Base-by-base conservation (phyloP, 2,329 filamentous ascomycete species). In the Hypoxylon rubiginosum region DNA sequence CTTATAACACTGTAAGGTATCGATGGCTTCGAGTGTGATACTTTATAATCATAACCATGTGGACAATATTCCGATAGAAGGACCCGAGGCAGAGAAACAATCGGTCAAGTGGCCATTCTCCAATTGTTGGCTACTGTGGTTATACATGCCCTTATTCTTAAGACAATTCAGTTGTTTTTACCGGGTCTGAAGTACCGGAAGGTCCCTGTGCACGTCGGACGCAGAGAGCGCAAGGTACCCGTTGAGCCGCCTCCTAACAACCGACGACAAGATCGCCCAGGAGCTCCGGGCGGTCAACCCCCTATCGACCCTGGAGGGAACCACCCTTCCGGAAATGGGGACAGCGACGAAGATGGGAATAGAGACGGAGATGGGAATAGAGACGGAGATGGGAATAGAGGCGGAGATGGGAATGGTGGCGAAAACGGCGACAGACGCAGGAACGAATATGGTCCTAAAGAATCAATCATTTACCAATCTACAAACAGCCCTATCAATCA, bases 201-300 rank as follows among this genome's bases (percentile, higher is more conserved):
- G 15, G 3, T 2, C 15, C 36, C 36, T 8, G 36, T 41, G 13
- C 13, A 41, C 8, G 36, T 41, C 36, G 17, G n/a, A n/a, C n/a
- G n/a, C 4, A 15, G 17, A 5, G 9, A 46, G 3, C 43, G 9
- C 7, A 24, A 4, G 13, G 43, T 17, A 21, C 5, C 4, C 43
- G 43, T 17, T 24, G 43, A 46, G 43, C 43, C 43, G 17, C 43
- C 43, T 46, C 43, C 43, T 17, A 43, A 9, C 15, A 43, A 43
- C 9, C 43, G 13, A 11, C 17, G 9, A 11, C 43, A 24, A 46
- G 9, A 17, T 3, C 10, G 2, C 13, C 11, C 43, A 24, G 10
- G 11, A n/a, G 13, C 17, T 24, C 43, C 21, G 13, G 24, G 24
- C 9, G 19, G 9, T 2, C 43, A 9, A 8, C 10, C 43, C 9